These are phyloP conservation scores for Colletotrichum simmondsii DNA, from an alignment of 2,329 filamentous ascomycete genomes.

Conservation along the genomic window DNA sequence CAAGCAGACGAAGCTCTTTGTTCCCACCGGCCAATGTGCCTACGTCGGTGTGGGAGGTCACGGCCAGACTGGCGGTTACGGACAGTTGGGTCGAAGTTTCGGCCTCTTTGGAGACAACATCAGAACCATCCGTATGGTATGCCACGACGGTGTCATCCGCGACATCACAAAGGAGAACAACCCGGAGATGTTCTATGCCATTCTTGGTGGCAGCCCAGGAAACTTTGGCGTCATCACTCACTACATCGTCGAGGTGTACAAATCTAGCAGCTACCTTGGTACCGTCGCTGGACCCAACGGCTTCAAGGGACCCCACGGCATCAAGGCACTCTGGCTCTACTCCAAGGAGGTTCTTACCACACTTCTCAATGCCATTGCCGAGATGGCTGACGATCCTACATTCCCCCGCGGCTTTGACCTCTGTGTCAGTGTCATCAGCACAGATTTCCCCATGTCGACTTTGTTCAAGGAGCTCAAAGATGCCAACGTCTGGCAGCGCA, in stretches of 20 bases:
- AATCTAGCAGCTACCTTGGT: conserved; percentile 24
- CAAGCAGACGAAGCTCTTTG: conserved; percentile 51
- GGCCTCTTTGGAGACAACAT: conserved; percentile 67
- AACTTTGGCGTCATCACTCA: conserved; percentile 68
- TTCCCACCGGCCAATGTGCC: conserved; percentile 58
- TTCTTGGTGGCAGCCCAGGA: conserved; percentile 67
- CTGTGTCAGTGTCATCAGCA: conserved; percentile 58
- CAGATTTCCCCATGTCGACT: conserved; percentile 47
- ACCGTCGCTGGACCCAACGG: conserved; percentile 10
- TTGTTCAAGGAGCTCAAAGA: conserved; percentile 49
- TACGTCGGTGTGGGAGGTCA: conserved; percentile 59
- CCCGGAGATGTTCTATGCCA: conserved; percentile 68
- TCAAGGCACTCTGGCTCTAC: conserved; percentile 56
- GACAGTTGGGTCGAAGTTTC: conserved; percentile 58
- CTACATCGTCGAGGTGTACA: conserved; percentile 58
- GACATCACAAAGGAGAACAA: conserved; percentile 60
- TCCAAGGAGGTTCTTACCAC: conserved; percentile 47
- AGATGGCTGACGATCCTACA: conserved; percentile 55
- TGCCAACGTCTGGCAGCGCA: conserved; percentile 22
- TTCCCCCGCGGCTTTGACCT: conserved; percentile 59
- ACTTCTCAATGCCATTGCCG: conserved; percentile 51
- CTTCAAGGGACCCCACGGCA: conserved; percentile 49
- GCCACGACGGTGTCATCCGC: conserved; percentile 55
- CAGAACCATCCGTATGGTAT: conserved; percentile 58
- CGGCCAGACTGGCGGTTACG: conserved; percentile 59